These are phyloP conservation scores for Salix brachista DNA, from an alignment of 345 rosid species.

Conservation along the genomic window DNA sequence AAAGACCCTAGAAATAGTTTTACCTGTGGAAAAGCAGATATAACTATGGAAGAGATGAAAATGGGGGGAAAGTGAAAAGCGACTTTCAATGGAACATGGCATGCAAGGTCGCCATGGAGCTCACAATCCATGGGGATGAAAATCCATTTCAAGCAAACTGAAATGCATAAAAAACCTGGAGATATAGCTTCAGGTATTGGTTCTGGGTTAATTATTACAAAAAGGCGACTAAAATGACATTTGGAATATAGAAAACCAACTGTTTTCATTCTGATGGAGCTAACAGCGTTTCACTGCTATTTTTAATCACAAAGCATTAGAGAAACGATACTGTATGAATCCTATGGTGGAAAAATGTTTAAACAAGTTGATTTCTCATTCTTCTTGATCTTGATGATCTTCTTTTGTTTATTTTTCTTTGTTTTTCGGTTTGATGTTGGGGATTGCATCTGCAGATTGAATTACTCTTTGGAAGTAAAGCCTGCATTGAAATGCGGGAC, in stretches of 20 bases:
- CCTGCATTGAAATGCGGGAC: constrained; percentile 78
- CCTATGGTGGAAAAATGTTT: neutral
- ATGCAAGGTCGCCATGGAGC: neutral
- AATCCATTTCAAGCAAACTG: neutral
- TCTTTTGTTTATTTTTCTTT: neutral
- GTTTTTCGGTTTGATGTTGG: neutral
- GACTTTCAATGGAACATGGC: neutral
- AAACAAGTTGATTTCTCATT: neutral
- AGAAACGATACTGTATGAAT: neutral
- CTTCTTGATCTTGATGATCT: neutral
- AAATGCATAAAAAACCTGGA: neutral
- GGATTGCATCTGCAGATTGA: constrained; percentile 45
- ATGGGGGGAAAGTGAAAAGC: neutral
- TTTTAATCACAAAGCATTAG: neutral
- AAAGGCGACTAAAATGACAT: neutral
- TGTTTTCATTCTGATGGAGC: constrained; percentile 3
- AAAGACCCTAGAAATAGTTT: neutral
- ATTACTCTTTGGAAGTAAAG: constrained; percentile 54
- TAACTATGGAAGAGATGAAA: neutral
- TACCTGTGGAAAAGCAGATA: neutral
- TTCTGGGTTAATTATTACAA: neutral
- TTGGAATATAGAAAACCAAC: neutral
- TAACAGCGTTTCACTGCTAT: neutral
- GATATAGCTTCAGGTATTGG: neutral
- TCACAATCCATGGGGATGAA: neutral